These are phyloP conservation scores for Silene coronaria DNA, from an alignment of 179 eudicot species.

Conservation along the genomic window DNA sequence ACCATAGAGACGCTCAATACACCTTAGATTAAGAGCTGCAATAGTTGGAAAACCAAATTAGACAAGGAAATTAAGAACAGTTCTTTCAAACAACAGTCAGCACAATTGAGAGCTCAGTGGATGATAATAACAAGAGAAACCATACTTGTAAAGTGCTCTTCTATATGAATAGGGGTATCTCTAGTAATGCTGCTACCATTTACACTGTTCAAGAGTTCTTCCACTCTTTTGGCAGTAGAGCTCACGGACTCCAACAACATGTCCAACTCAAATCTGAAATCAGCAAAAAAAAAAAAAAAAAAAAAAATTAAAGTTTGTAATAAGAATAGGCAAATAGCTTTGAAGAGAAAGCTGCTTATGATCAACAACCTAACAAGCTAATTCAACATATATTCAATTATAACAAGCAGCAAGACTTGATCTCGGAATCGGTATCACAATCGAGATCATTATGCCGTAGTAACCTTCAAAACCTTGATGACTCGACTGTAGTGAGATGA, in stretches of 20 bases:
- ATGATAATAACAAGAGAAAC: constrained; percentile 17
- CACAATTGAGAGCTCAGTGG: not conserved
- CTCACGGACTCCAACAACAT: constrained; percentile 89
- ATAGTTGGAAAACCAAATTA: not conserved
- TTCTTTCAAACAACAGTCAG: not conserved
- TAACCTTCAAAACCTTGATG: not conserved
- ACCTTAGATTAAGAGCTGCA: constrained; percentile 72
- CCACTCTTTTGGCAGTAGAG: constrained; percentile 66
- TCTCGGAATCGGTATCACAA: not conserved
- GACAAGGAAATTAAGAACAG: not conserved
- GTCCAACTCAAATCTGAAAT: constrained; percentile 87
- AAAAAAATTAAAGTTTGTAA: not conserved
- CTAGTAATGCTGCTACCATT: constrained; percentile 36
- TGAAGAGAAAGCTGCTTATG: constrained; percentile 2
- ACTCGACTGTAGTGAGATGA: not conserved
- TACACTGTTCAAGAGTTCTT: constrained; percentile 60
- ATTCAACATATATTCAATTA: not conserved
- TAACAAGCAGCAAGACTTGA: not conserved
- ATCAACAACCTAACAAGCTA: not conserved
- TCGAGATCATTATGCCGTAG: not conserved
- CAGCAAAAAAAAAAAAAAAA: constrained; percentile 28
- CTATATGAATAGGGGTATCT: constrained; percentile 50
- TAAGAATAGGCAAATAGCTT: not conserved
- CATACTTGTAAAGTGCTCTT: constrained; percentile 63
- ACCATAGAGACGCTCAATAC: constrained; percentile 86